These are phyloP conservation scores for Tylopilus cervinicoccineus DNA, from an alignment of 768 basidiomycete species.

Conservation along the genomic window DNA sequence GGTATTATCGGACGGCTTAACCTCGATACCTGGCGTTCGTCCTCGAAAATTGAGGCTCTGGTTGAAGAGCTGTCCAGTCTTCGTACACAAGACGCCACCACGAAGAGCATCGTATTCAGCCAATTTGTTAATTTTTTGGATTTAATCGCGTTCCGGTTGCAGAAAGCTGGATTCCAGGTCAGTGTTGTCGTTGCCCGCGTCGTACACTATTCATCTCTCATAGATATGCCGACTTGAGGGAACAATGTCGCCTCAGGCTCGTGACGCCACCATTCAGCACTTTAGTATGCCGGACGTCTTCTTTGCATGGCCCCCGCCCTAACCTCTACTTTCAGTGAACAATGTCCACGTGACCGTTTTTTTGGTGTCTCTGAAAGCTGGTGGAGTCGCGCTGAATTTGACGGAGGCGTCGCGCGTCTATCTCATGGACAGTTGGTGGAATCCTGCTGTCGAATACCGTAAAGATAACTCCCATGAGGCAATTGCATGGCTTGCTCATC, in stretches of 20 bases:
- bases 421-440: slow-evolving; percentile 99
- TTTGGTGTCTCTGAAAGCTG: slow-evolving; percentile 93
- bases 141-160: slow-evolving; percentile 87
- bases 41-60: slow-evolving; percentile 96
- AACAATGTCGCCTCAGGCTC: slow-evolving; percentile 93
- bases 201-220: background rate
- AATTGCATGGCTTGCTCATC: background rate
- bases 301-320: background rate
- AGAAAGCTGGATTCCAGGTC: slow-evolving; percentile 88
- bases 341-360: slow-evolving; percentile 96
- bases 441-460: slow-evolving; percentile 92
- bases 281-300: slow-evolving; percentile 58
- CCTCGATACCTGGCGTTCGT: slow-evolving; percentile 87
- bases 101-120: slow-evolving; percentile 95
- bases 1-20: slow-evolving; percentile 92
- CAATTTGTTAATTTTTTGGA: slow-evolving; percentile 95
- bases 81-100: slow-evolving; percentile 78
- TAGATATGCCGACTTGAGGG: slow-evolving; percentile 94
- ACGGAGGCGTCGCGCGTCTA: slow-evolving; percentile 92
- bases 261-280: slow-evolving; percentile 91
- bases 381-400: slow-evolving; percentile 87
- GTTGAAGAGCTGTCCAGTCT: slow-evolving; percentile 90
- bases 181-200: slow-evolving; percentile 20
- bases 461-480: slow-evolving; percentile 29
- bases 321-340: slow-evolving; percentile 56